Evolutionary conservation across 2,329 filamentous ascomycete genomes (phyloP), one percentile per base, ranked within the genome.

Genomic region (Tolypocladium tundrense): DNA sequence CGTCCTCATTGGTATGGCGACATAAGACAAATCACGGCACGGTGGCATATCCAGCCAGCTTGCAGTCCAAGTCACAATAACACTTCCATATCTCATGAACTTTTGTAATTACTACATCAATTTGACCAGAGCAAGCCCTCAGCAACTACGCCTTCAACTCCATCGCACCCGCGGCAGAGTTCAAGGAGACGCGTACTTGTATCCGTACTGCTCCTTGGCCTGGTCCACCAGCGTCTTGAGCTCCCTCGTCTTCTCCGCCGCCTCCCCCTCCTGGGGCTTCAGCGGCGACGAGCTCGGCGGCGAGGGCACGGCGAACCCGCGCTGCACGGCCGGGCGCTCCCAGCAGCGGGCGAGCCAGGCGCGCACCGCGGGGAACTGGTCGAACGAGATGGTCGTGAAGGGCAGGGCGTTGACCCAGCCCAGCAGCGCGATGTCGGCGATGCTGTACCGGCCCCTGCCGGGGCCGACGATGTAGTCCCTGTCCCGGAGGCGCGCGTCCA

Each of bases 321-420:
- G 89, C 72, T 91, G 83, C 10, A 91, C 79, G 1, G 78, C 89
- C 0, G 86, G 84, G 1, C 90, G 80, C 57, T 81, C 78, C 42
- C 83, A 75, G 75, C 95, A 79, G 57, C 79, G 79, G 60, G 88
- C 81, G 63, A 91, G 79, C 91, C 91, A 96, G 4, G 81, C 80
- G 67, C 88, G 84, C 61, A 96, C 70, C 42, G 81, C 72, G 1
- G 90, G 89, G 72, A 91, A 94, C 60, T 90, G 84, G 1, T 73
- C 70, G 3, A 61, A 60, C 14, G 65, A 58, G 56, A 86, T 83
- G 19, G 76, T 62, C 13, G 55, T 54, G 5, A 58, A 54, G 5
- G 43, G 43, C 43, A 48, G 43, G 24, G 43, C 31, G 43, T 84
- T 78, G 54, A 86, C 77, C 89, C 89, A 92, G 43, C 87, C 86